Evolutionary conservation across 2,329 filamentous ascomycete species (phyloP).

Genomic region (Clarireedia homoeocarpa): DNA sequence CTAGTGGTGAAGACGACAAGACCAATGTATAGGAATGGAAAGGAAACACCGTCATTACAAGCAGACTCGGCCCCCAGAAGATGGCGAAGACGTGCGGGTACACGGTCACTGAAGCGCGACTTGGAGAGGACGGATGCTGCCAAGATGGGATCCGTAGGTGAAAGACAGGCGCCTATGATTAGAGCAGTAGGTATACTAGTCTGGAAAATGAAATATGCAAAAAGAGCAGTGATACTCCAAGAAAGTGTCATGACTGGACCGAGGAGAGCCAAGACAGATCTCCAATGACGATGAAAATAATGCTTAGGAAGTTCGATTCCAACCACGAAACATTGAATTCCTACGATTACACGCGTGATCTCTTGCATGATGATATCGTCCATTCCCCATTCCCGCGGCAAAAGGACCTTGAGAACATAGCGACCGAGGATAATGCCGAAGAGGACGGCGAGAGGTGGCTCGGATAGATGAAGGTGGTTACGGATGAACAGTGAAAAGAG

Average conservation of each 20-base stretch:
- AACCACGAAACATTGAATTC: slow-evolving; percentile 67
- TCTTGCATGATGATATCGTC: slow-evolving; percentile 61
- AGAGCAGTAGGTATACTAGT: slow-evolving; percentile 38
- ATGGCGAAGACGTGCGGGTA: slow-evolving; percentile 43
- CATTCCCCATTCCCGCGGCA: slow-evolving; percentile 55
- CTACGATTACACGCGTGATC: slow-evolving; percentile 63
- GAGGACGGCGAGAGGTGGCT: slow-evolving; percentile 53
- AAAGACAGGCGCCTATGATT: slow-evolving; percentile 45
- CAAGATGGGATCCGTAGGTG: slow-evolving; percentile 49
- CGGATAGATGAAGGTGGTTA: slow-evolving; percentile 51
- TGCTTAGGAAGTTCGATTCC: slow-evolving; percentile 58
- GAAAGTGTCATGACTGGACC: slow-evolving; percentile 24
- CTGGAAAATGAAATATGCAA: slow-evolving; percentile 39
- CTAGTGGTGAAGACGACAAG: slow-evolving; percentile 35
- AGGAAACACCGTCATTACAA: slow-evolving; percentile 48
- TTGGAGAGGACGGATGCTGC: slow-evolving; percentile 45
- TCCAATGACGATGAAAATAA: slow-evolving; percentile 27
- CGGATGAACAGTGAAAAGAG: slow-evolving; percentile 52
- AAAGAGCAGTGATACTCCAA: slow-evolving; percentile 38
- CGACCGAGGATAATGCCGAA: slow-evolving; percentile 66
- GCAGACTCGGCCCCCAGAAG: slow-evolving; percentile 46
- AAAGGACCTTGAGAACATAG: slow-evolving; percentile 56
- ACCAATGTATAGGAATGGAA: slow-evolving; percentile 48
- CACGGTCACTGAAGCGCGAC: slow-evolving; percentile 42
- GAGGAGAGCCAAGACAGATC: slow-evolving; percentile 21